Evolutionary conservation across 129 eudicot genomes (phyloP).

Genomic region (Lactuca saligna): DNA sequence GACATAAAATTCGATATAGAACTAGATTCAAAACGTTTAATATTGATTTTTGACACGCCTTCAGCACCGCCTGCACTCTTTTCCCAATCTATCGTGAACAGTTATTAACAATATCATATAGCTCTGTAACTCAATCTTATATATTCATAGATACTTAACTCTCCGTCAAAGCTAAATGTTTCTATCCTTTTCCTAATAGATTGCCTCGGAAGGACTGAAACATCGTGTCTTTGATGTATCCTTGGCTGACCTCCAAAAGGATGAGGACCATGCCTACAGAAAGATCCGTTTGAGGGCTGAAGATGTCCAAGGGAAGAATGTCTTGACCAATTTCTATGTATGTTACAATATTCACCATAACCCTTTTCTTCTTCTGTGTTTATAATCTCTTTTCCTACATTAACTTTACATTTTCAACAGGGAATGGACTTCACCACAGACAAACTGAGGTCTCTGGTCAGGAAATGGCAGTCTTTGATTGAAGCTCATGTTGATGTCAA

Average conservation of each 20-base stretch:
- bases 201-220: conserved; percentile 64
- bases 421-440: conserved; percentile 84
- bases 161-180: background rate
- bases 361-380: background rate
- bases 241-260: conserved; percentile 57
- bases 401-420: conserved; percentile 21
- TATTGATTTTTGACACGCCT: background rate
- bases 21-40: background rate
- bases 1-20: background rate
- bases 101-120: background rate
- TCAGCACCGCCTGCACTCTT: background rate
- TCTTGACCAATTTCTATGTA: conserved; percentile 62
- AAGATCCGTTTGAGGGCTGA: conserved; percentile 67
- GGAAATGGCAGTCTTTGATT: conserved; percentile 69
- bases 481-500: conserved; percentile 88
- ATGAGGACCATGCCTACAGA: conserved; percentile 60
- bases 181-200: conserved; percentile 20
- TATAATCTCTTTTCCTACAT: background rate
- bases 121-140: background rate
- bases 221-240: conserved; percentile 60
- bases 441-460: conserved; percentile 66
- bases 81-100: background rate
- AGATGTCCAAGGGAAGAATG: conserved; percentile 67
- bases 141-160: background rate
- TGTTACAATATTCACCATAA: background rate